Conservation (phyloP, 208 protist species). For the Leishmania major region DNA sequence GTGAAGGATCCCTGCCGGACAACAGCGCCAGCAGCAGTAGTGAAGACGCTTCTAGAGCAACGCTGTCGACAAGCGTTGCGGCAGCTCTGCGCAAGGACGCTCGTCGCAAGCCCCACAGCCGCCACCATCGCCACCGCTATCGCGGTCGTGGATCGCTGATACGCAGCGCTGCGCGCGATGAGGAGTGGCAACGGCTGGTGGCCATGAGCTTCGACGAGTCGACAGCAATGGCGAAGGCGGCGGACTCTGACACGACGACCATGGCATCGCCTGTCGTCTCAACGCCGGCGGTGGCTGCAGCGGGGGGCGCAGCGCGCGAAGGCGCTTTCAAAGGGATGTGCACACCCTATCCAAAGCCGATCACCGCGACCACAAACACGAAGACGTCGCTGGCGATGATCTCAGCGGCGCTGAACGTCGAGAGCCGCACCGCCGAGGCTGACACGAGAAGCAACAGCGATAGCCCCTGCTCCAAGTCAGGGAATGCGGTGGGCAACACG, state of each 20-base stretch:
- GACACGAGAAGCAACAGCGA: neutral
- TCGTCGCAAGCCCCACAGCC: neutral
- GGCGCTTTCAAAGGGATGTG: neutral
- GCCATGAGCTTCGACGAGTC: conserved; percentile 5
- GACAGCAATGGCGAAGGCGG: neutral
- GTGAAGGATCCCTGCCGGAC: conserved; percentile 21
- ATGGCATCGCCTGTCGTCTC: neutral
- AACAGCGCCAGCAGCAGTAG: conserved; percentile 16
- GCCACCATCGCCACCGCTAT: neutral
- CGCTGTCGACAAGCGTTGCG: neutral
- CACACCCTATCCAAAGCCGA: conserved; percentile 2
- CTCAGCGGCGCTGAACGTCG: conserved; percentile 19
- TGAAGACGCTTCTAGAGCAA: neutral
- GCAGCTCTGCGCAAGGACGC: neutral
- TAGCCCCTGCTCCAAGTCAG: neutral
- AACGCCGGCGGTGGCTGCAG: neutral
- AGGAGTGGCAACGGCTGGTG: conserved; percentile 21
- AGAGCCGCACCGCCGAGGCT: conserved; percentile 5
- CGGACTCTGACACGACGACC: neutral
- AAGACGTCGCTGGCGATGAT: conserved; percentile 31
- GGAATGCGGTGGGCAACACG: neutral
- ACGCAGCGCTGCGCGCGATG: conserved; percentile 16
- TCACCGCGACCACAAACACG: conserved; percentile 18
- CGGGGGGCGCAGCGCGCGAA: neutral
- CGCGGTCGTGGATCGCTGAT: neutral